Evolutionary conservation across 2,329 filamentous ascomycete genomes (phyloP), one percentile per base, ranked within the genome.

Genomic region (Ophiostoma sp.): DNA sequence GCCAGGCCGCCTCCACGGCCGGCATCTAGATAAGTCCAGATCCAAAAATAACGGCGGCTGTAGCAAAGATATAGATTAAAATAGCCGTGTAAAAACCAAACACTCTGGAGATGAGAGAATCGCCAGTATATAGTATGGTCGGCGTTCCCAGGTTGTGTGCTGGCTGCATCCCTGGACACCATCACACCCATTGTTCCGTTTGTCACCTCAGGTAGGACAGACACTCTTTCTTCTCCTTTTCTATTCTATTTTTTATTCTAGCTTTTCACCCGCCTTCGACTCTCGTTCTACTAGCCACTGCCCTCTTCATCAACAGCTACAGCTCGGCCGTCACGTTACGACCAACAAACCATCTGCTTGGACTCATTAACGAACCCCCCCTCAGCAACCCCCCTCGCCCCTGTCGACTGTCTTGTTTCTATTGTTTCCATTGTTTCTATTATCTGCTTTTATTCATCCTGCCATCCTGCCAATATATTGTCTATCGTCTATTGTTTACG

Each of bases 21-120:
- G 10, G 31, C 44, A 44, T 20, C 44, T 17, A 48, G 44, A 48
- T 17, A 48, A 48, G 5, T 3, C 20, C 7, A 48, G 44, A 48
- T 64, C 60, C 33, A 35, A 64, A 64, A 64, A 64, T 64, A 64
- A 36, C 62, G 20, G 62, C 62, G 62, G 62, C 62, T 39, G n/a
- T n/a, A 17, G 23, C 5, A 5, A 31, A 20, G 41, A 20, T 48
- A 48, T 48, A 48, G 17, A 48, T 48, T 3, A 7, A 39, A 39
- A 10, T 31, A 31, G 27, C 27, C 3, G 27, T 31, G 27, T 31
- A 31, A 31, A 41, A 41, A 41, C 15, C 10, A 41, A 41, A 41
- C 11, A 13, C 39, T 31, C 27, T 31, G 27, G 27, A 39, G 44
- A 48, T 20, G 17, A 48, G n/a, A 11, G n/a, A 54, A 57, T 13